Conservation (phyloP, 257 asterid species). For the Nicotiana tomentosiformis region DNA sequence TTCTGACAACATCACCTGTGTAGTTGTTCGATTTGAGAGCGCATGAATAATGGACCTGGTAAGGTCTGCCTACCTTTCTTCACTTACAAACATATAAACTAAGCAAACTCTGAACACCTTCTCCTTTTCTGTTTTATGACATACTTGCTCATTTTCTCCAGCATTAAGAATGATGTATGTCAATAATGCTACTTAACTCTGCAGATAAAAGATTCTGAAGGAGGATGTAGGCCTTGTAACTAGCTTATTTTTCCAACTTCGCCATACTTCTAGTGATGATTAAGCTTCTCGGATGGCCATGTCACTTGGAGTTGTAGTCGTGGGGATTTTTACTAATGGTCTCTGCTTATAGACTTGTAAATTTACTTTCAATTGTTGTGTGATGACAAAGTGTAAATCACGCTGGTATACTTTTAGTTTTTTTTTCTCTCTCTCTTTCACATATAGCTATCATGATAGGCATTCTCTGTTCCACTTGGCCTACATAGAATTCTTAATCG, state of each 20-base stretch:
- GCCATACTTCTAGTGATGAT: neutral
- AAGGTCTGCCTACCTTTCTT: constrained; percentile 8
- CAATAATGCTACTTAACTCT: neutral
- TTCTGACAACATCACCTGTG: constrained; percentile 68
- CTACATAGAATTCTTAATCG: neutral
- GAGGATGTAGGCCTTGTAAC: constrained; percentile 2
- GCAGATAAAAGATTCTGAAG: neutral
- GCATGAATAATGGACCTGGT: constrained; percentile 16
- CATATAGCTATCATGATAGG: neutral
- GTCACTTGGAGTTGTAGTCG: neutral
- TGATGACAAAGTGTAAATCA: neutral
- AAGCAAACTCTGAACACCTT: neutral
- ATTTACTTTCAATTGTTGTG: neutral
- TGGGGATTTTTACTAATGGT: neutral
- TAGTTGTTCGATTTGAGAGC: constrained; percentile 63
- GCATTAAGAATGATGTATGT: constrained; percentile 3
- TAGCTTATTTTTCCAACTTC: neutral
- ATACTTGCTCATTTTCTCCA: neutral
- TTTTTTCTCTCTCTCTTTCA: neutral
- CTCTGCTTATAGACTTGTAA: neutral
- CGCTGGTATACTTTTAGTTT: neutral
- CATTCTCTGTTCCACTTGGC: neutral
- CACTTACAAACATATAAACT: neutral
- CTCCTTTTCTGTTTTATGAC: neutral
- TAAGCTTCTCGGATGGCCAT: neutral